A percentile compares a stretch with the other conserved stretches of the same genome.
phyloP scores from a whole-genome alignment of 148 eudicot species.

The Rheum nobile region DNA sequence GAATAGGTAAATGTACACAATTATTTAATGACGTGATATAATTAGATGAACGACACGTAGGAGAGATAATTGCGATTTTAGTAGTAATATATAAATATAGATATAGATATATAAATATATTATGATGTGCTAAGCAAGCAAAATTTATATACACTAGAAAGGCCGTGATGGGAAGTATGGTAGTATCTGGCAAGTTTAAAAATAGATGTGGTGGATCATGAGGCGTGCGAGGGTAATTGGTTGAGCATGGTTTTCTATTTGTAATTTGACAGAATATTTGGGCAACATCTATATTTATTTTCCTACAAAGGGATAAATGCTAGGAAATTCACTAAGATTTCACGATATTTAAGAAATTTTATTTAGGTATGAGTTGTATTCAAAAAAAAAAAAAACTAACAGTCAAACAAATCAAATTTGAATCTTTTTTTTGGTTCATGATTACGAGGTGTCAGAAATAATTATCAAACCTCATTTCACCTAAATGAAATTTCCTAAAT shows the following conservation, averaged over 20 bases:
- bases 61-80: too few species aligned
- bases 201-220: slow-evolving; percentile 5
- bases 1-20: too few species aligned
- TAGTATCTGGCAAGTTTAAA: neutral
- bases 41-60: too few species aligned
- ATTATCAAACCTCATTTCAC: too few species aligned
- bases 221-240: neutral
- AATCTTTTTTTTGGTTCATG: too few species aligned
- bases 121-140: neutral
- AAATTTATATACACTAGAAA: neutral
- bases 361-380: neutral
- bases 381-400: neutral
- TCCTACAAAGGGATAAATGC: neutral
- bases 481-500: too few species aligned
- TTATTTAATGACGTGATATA: too few species aligned
- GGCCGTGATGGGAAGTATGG: slow-evolving; percentile 1
- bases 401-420: neutral
- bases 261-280: neutral
- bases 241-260: neutral
- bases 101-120: too few species aligned
- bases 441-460: too few species aligned
- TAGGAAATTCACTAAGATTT: too few species aligned
- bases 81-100: too few species aligned
- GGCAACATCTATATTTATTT: neutral
- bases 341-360: too few species aligned